Conservation (phyloP, 2,329 filamentous ascomycete species). For the Calonectria honghensis region DNA sequence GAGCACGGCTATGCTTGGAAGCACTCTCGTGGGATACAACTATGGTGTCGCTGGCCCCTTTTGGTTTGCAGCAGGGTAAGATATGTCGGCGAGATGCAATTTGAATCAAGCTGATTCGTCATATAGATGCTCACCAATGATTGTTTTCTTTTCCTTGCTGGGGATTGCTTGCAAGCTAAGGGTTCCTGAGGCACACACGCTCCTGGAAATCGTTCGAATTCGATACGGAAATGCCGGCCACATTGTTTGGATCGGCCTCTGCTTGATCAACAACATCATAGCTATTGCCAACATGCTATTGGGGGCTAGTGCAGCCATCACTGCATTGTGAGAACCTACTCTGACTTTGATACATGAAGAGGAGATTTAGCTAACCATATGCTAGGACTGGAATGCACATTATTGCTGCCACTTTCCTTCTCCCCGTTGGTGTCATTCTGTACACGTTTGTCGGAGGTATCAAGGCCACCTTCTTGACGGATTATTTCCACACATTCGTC, state of each 20-base stretch:
- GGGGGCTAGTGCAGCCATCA: conserved; percentile 59
- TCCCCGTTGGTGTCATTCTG: conserved; percentile 62
- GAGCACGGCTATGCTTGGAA: conserved; percentile 71
- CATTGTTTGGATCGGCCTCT: conserved; percentile 71
- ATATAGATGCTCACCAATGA: conserved; percentile 69
- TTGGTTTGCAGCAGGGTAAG: conserved; percentile 73
- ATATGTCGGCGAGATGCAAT: not conserved
- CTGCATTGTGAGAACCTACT: conserved; percentile 55
- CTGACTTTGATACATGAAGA: no score
- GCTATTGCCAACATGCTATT: conserved; percentile 73
- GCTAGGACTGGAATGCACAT: conserved; percentile 68
- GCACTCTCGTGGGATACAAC: conserved; percentile 70
- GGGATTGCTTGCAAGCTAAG: conserved; percentile 72
- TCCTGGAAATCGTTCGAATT: conserved; percentile 72
- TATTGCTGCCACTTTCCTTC: conserved; percentile 68
- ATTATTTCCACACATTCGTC: conserved; percentile 73
- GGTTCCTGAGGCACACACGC: conserved; percentile 72
- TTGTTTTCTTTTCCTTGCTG: conserved; percentile 72
- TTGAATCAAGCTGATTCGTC: not conserved
- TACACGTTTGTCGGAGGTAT: conserved; percentile 65
- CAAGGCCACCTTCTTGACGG: conserved; percentile 67
- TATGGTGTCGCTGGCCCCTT: conserved; percentile 74
- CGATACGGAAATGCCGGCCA: conserved; percentile 69
- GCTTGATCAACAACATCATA: conserved; percentile 73
- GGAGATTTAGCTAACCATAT: conserved; percentile 30